Percentiles rank a stretch among this genome's conserved stretches.
phyloP scores from a whole-genome alignment of 148 eudicot genomes.

The Silene uniflora region DNA sequence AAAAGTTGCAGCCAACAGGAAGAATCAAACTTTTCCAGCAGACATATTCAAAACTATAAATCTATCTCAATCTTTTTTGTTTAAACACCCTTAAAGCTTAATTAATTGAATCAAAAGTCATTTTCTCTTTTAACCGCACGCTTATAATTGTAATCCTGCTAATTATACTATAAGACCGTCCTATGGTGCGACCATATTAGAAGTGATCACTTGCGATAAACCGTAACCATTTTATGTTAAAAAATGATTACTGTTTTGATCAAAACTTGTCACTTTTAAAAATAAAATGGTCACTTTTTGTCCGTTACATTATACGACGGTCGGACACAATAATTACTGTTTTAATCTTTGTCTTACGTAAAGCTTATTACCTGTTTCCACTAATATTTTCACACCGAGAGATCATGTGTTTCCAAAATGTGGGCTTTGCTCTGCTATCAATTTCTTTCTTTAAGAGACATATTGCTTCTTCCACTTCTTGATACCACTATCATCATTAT shows the following conservation, averaged over 20 bases:
- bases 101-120: conserved; percentile 20
- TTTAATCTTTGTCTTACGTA: conserved; percentile 36
- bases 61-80: conserved; percentile 22
- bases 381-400: conserved; percentile 38
- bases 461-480: conserved; percentile 35
- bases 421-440: conserved; percentile 37
- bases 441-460: conserved; percentile 57
- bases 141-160: no score
- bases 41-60: conserved; percentile 28
- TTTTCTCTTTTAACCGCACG: conserved; percentile 9
- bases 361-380: conserved; percentile 33
- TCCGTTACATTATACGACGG: no score
- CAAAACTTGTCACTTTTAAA: no score
- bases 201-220: no score
- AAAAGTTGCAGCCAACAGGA: conserved; percentile 31
- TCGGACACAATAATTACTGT: background rate
- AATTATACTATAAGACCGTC: no score
- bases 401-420: conserved; percentile 28
- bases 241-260: no score
- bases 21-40: conserved; percentile 36
- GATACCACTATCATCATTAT: conserved; percentile 46
- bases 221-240: no score
- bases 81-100: conserved; percentile 11
- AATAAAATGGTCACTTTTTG: no score
- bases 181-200: no score